A percentile compares a stretch with the other conserved stretches of the same genome.
Conservation (phyloP, 2,329 filamentous ascomycete genomes). For the Dactylellina parvicollis region DNA sequence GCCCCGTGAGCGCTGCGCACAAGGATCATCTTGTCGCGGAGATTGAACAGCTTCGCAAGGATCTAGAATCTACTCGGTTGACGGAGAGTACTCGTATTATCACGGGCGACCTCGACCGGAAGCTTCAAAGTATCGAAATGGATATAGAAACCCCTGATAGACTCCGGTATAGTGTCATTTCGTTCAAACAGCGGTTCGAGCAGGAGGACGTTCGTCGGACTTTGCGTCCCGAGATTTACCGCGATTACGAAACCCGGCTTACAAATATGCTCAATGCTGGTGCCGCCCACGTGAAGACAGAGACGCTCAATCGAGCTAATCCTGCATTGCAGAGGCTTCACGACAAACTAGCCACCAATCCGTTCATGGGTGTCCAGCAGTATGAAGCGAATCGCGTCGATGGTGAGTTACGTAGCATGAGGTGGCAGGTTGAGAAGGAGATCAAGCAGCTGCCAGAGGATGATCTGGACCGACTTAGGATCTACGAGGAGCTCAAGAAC, state of each 20-base stretch:
- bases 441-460: constrained; percentile 21
- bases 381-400: constrained; percentile 31
- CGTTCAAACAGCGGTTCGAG: constrained; percentile 30
- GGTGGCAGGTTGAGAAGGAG: constrained; percentile 37
- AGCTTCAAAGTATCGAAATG: constrained; percentile 27
- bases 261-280: constrained; percentile 14
- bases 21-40: constrained; percentile 15
- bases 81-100: constrained; percentile 16
- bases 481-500: constrained; percentile 6
- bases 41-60: constrained; percentile 35
- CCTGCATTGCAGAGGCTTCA: constrained; percentile 25
- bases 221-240: constrained; percentile 10
- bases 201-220: constrained; percentile 19
- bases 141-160: constrained; percentile 14
- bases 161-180: constrained; percentile 22
- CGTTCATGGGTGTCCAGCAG: constrained; percentile 11
- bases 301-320: constrained; percentile 20
- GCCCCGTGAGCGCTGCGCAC: constrained; percentile 9
- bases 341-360: constrained; percentile 29
- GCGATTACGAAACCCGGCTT: constrained; percentile 16
- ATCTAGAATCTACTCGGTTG: constrained; percentile 25
- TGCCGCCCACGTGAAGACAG: background rate
- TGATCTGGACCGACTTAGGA: constrained; percentile 20
- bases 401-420: constrained; percentile 31
- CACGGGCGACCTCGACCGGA: constrained; percentile 25